Base-by-base conservation (phyloP, 179 eudicot genomes). In the Vitellaria paradoxa region DNA sequence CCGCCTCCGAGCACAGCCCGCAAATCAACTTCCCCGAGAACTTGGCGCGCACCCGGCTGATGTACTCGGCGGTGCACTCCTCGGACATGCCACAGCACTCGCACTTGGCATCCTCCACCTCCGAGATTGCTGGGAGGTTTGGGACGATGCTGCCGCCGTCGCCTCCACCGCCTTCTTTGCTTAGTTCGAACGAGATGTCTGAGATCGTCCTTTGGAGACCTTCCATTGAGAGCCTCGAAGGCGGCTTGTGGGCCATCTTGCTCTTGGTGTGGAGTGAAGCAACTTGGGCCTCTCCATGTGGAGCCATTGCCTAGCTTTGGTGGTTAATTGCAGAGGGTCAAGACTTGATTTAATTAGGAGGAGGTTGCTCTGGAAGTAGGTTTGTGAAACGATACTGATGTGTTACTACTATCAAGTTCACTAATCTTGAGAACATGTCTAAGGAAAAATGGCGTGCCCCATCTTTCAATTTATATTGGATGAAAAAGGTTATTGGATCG, bases 11-110 rank as follows among this genome's bases (percentile, higher is more conserved):
- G 40, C 89, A 86, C 20, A 86, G 72, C 80, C 89, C 89, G 14
- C 89, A 86, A 1, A 86, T 53, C 84, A 80, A 63, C 73, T 78
- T 83, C 21, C 86, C 89, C 0, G 77, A 72, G 49, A 72, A 81
- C 67, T 68, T 72, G n/a, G 24, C 79, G 0, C 82, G 70, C 11
- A 86, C 82, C 0, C 70, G 24, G 5, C 60, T 42, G 0, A 86
- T 79, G 81, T 86, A 86, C 13, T 66, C 86, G 3, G 76, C 60
- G 1, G 86, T 86, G 78, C 86, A 86, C 64, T 86, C 89, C 72
- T 87, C 90, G 3, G 57, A 78, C 86, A 87, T 76, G 18, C 86
- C 86, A 46, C 89, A 86, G 61, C 89, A 86, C 85, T 86, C 89
- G 78, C 89, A 86, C 77, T 83, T 81, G 21, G 86, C 90, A 23